Percentiles rank a stretch among this genome's conserved stretches.
Conservation (phyloP, 2,329 filamentous ascomycete species). For the Neoarthrinium moseri region DNA sequence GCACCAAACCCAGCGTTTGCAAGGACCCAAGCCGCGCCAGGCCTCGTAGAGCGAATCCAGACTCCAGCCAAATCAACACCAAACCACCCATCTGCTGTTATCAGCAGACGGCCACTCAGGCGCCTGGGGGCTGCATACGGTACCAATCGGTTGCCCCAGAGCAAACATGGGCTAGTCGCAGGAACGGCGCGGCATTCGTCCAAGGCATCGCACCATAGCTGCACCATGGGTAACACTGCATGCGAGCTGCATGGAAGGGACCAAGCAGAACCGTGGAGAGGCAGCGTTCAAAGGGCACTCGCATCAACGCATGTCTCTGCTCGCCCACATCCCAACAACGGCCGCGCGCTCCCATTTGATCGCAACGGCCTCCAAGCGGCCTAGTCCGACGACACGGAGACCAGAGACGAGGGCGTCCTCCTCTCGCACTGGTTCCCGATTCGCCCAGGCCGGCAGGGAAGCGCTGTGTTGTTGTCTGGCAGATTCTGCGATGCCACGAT, state of each 20-base stretch:
- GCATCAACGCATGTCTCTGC: neutral
- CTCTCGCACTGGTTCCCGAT: too few relatives aligned
- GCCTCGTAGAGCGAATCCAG: too few relatives aligned
- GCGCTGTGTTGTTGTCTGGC: neutral
- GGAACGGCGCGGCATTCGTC: constrained; percentile 11
- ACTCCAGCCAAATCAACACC: too few relatives aligned
- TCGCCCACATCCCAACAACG: neutral
- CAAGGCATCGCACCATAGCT: constrained; percentile 3
- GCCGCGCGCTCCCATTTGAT: neutral
- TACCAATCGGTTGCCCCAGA: too few relatives aligned
- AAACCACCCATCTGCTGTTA: too few relatives aligned
- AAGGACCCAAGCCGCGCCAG: too few relatives aligned
- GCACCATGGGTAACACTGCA: constrained; percentile 6
- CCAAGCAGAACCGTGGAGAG: constrained; percentile 3
- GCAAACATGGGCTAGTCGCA: constrained; percentile 13
- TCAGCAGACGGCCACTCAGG: too few relatives aligned
- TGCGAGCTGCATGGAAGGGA: constrained; percentile 7
- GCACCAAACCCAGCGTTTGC: too few relatives aligned
- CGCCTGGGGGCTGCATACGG: too few relatives aligned
- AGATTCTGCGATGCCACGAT: constrained; percentile 15
- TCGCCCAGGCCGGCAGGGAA: too few relatives aligned
- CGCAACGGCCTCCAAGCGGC: neutral
- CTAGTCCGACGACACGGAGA: neutral
- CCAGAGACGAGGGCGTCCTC: too few relatives aligned
- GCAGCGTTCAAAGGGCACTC: too few relatives aligned